Evolutionary conservation across 108 stramenopile genomes (phyloP), one percentile per base, ranked within the genome.

Genomic region (Nannochloropsis granulata): DNA sequence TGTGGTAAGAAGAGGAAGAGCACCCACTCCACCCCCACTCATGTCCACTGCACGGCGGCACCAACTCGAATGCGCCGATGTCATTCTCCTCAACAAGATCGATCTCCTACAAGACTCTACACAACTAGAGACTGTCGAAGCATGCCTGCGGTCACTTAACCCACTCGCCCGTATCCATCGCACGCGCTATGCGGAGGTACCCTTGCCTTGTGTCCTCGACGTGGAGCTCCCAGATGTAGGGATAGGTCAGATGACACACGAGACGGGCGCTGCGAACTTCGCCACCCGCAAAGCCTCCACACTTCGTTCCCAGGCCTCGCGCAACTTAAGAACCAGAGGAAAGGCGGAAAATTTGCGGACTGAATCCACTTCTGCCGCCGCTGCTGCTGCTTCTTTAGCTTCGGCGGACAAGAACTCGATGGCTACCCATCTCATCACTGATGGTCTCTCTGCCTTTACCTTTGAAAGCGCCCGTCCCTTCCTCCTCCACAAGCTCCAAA

Each of bases 21-120:
- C 7, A n/a, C 12, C 24, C 23, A 21, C 79, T 13, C 13, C 79
- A 13, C 24, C 16, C 23, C 79, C 79, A 25, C 13, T 3, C 0
- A 71, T 25, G 13, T 24, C 23, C 24, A 21, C 79, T 8, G 43
- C 81, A 13, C 34, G 44, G 43, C 26, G 42, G 16, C 82, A 44
- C 80, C 98, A 98, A 90, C 88, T 98, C 25, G 93, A 87, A 82
- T 95, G 26, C 45, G 92, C 92, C n/a, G 92, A 92, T 80, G 92
- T 87, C 43, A 83, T 90, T 43, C 82, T 91, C 25, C 83, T 90
- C 43, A 91, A 90, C 84, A 91, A 92, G 90, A 26, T 79, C 23
- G 92, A 91, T 43, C 82, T 92, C 0, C 78, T 90, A 2, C 21
- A 82, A 12, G 80, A 79, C 80, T 44, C 71, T 45, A 45, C 13